Evolutionary conservation across 2,329 filamentous ascomycete genomes (phyloP).

Genomic region (Fusarium equiseti): DNA sequence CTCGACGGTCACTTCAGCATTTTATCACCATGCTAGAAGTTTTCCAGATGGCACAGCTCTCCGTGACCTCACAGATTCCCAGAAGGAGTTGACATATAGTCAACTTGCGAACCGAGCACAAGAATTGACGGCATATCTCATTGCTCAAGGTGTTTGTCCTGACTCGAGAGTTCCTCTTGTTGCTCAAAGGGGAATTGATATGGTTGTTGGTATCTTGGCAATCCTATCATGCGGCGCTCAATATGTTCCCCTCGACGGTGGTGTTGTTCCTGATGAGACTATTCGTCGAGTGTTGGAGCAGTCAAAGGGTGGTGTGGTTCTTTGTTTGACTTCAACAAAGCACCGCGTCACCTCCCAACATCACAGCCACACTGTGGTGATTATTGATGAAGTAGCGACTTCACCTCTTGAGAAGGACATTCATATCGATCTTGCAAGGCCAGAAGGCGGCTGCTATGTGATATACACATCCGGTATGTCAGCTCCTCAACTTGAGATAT

Average conservation of each 20-base stretch:
- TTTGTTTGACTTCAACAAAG: constrained; percentile 60
- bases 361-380: constrained; percentile 42
- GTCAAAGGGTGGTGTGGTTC: constrained; percentile 57
- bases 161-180: constrained; percentile 66
- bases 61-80: constrained; percentile 51
- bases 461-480: constrained; percentile 66
- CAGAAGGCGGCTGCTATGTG: constrained; percentile 58
- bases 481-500: background rate
- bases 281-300: constrained; percentile 64
- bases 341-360: constrained; percentile 49
- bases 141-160: constrained; percentile 54
- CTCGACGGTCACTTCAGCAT: constrained; percentile 54
- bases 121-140: constrained; percentile 56
- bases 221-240: constrained; percentile 69
- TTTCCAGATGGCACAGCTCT: constrained; percentile 56
- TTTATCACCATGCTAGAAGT: constrained; percentile 54
- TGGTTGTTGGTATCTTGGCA: constrained; percentile 68
- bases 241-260: constrained; percentile 70
- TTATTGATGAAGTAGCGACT: constrained; percentile 47
- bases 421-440: constrained; percentile 51
- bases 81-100: constrained; percentile 57
- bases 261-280: constrained; percentile 61
- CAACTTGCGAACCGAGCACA: constrained; percentile 59
- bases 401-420: constrained; percentile 6
- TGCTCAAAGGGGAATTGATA: constrained; percentile 66